Conservation (phyloP, 2,329 filamentous ascomycete species). For the Diaporthe velutina region DNA sequence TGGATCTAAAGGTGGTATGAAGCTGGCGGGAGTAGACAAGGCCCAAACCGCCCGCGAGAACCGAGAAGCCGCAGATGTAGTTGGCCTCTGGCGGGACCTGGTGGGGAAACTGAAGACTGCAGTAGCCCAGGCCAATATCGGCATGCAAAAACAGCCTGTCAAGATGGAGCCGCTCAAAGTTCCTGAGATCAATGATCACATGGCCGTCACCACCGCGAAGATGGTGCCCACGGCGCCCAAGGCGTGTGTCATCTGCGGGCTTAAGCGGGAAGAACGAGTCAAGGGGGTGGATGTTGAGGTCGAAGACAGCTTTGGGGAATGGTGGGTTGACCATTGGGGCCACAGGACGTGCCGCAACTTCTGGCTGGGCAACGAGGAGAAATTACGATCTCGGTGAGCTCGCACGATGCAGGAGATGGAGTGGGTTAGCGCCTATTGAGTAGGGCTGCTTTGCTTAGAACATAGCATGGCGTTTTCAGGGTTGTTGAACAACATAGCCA, state of each 20-base stretch:
- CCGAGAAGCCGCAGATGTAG: constrained; percentile 83
- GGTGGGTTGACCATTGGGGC: constrained; percentile 94
- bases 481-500: constrained; percentile 9
- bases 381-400: constrained; percentile 74
- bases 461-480: constrained; percentile 34
- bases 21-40: constrained; percentile 87
- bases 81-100: constrained; percentile 80
- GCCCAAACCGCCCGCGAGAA: constrained; percentile 86
- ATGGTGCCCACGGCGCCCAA: constrained; percentile 81
- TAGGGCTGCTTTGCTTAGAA: background rate
- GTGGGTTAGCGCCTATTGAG: background rate
- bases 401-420: background rate
- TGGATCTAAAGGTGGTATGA: constrained; percentile 85
- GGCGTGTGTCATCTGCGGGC: constrained; percentile 85
- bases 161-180: constrained; percentile 61
- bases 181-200: constrained; percentile 79
- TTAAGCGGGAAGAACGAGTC: constrained; percentile 89
- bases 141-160: constrained; percentile 44
- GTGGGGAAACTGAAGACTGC: constrained; percentile 81
- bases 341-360: constrained; percentile 85
- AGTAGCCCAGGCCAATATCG: constrained; percentile 74
- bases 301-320: constrained; percentile 94
- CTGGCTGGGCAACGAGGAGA: constrained; percentile 82
- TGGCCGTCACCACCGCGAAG: constrained; percentile 77
- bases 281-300: constrained; percentile 80